These are phyloP conservation scores for Fusarium graminum DNA, from an alignment of 2,329 filamentous ascomycete genomes.

Conservation along the genomic window DNA sequence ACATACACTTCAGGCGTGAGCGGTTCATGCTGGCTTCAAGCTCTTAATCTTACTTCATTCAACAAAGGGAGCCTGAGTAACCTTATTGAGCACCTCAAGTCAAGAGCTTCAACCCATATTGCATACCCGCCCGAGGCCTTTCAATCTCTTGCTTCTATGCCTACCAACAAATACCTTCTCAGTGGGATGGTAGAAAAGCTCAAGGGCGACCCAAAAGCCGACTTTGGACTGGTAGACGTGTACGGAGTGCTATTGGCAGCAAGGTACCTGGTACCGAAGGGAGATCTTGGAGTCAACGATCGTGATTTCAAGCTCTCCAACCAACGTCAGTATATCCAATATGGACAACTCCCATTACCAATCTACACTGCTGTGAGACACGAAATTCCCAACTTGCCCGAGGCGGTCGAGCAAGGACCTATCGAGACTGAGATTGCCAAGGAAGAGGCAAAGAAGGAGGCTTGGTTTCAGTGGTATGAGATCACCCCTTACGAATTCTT, in stretches of 20 bases:
- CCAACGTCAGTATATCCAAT: constrained; percentile 80
- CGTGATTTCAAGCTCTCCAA: constrained; percentile 91
- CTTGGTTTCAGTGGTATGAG: constrained; percentile 99
- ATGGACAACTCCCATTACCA: constrained; percentile 86
- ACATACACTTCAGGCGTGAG: constrained; percentile 97
- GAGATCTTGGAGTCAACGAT: constrained; percentile 79
- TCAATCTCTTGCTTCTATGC: constrained; percentile 83
- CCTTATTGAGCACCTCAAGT: constrained; percentile 87
- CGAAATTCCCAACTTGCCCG: constrained; percentile 81
- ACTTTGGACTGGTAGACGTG: constrained; percentile 92
- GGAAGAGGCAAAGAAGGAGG: constrained; percentile 70
- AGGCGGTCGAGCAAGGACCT: constrained; percentile 43
- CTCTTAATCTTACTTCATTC: constrained; percentile 82
- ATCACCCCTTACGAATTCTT: constrained; percentile 95
- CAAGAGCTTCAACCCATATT: constrained; percentile 87
- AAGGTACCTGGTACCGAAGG: constrained; percentile 83
- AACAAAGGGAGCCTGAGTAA: constrained; percentile 74
- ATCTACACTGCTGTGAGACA: constrained; percentile 97
- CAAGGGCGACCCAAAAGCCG: constrained; percentile 76
- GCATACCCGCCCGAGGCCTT: constrained; percentile 91
- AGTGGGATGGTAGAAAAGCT: constrained; percentile 92
- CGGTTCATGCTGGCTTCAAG: constrained; percentile 95
- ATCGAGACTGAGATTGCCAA: constrained; percentile 49
- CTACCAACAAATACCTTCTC: constrained; percentile 92
- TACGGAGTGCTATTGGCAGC: constrained; percentile 90